Conservation (phyloP, 1,139 yeast species). For the Suhomyces choctaworum region DNA sequence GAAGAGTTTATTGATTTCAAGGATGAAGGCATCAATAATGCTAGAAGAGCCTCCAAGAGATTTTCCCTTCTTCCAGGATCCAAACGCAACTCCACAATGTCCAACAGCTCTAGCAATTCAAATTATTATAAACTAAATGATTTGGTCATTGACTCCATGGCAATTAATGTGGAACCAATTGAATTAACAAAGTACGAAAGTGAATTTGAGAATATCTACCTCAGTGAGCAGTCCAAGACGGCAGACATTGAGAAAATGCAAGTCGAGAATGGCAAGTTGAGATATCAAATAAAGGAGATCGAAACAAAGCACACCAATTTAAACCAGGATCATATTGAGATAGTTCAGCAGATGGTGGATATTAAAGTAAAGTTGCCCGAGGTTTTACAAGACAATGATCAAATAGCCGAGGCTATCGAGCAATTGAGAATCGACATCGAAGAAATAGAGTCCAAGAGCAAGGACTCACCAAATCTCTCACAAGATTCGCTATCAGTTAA, state of each 20-base stretch:
- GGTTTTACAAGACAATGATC: slow-evolving; percentile 73
- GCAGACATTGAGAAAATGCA: slow-evolving; percentile 69
- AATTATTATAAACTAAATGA: slow-evolving; percentile 62
- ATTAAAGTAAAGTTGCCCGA: slow-evolving; percentile 45
- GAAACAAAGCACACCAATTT: slow-evolving; percentile 70
- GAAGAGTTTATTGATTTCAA: slow-evolving; percentile 33
- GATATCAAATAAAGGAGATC: slow-evolving; percentile 70
- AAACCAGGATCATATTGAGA: slow-evolving; percentile 68
- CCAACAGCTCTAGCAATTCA: slow-evolving; percentile 12
- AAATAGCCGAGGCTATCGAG: slow-evolving; percentile 63
- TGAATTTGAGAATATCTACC: slow-evolving; percentile 75
- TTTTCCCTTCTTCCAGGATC: slow-evolving; percentile 23
- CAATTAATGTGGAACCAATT: slow-evolving; percentile 68
- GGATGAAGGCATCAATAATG: slow-evolving; percentile 15
- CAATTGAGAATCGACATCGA: slow-evolving; percentile 54
- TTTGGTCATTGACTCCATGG: slow-evolving; percentile 78
- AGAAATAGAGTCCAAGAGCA: slow-evolving; percentile 46
- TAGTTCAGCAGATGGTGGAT: slow-evolving; percentile 46
- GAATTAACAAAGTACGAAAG: slow-evolving; percentile 65
- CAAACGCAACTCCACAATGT: slow-evolving; percentile 17
- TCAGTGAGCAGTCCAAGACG: slow-evolving; percentile 64
- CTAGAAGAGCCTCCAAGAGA: slow-evolving; percentile 19
- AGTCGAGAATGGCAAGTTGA: slow-evolving; percentile 66
- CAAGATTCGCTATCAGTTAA: slow-evolving; percentile 16
- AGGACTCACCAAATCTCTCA: slow-evolving; percentile 15